Percentiles rank a stretch among this genome's conserved stretches.
These are phyloP conservation scores for Maudiozyma saulgeensis DNA, from an alignment of 805 yeast genomes.

Conservation along the genomic window DNA sequence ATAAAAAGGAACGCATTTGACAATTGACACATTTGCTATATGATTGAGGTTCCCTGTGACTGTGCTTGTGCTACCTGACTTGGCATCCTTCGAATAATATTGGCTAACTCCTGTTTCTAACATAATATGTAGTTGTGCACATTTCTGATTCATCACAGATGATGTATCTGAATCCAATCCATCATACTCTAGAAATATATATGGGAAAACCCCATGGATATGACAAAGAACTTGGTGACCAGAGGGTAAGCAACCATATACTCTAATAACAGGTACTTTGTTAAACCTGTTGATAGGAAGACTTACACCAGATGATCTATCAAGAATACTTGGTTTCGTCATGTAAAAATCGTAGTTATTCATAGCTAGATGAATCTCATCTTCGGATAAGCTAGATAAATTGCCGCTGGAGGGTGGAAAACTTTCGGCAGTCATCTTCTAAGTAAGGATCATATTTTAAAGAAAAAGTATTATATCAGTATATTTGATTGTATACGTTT, in stretches of 20 bases:
- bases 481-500: not conserved
- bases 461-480: not conserved
- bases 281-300: conserved; percentile 28
- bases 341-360: conserved; percentile 61
- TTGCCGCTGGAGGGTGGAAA: not conserved
- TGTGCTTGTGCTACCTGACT: not conserved
- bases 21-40: conserved; percentile 51
- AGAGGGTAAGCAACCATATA: conserved; percentile 61
- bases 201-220: conserved; percentile 79
- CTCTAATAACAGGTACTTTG: conserved; percentile 64
- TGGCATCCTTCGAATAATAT: conserved; percentile 3
- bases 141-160: conserved; percentile 23
- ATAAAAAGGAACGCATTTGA: conserved; percentile 74
- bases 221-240: conserved; percentile 59
- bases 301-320: conserved; percentile 32
- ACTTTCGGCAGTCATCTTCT: not conserved
- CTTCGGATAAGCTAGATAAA: conserved; percentile 7
- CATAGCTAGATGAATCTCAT: conserved; percentile 40
- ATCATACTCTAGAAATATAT: conserved; percentile 56
- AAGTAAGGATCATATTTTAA: too few relatives aligned
- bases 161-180: conserved; percentile 29
- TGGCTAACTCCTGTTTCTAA: conserved; percentile 32
- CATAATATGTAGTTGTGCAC: conserved; percentile 33
- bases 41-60: conserved; percentile 28
- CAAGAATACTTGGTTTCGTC: conserved; percentile 44